Evolutionary conservation across 495 filamentous ascomycete genomes (phyloP).

Genomic region (Entonaema liquescens): DNA sequence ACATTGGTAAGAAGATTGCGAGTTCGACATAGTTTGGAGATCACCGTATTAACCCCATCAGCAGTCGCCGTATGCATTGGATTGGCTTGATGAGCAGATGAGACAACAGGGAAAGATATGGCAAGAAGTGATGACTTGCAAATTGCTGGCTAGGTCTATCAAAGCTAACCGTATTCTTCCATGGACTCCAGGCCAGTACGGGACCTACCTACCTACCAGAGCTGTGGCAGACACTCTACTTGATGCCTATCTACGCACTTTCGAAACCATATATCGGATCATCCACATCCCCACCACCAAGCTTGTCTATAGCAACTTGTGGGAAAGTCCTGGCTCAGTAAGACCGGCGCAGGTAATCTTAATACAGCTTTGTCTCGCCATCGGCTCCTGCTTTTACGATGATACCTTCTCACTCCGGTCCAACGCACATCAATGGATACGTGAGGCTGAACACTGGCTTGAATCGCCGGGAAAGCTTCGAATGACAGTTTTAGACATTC

Average conservation of each 20-base stretch:
- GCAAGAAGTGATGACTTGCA: slow-evolving; percentile 50
- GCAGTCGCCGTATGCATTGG: slow-evolving; percentile 21
- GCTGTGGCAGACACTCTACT: slow-evolving; percentile 55
- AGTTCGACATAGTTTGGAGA: background rate
- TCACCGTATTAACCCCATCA: background rate
- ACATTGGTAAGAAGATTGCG: slow-evolving; percentile 18
- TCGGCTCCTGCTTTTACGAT: slow-evolving; percentile 64
- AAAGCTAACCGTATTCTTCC: slow-evolving; percentile 50
- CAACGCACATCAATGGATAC: slow-evolving; percentile 65
- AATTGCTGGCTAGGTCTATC: slow-evolving; percentile 55
- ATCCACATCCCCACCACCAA: slow-evolving; percentile 59
- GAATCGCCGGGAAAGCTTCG: slow-evolving; percentile 62
- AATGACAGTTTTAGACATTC: slow-evolving; percentile 60
- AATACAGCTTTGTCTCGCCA: slow-evolving; percentile 67
- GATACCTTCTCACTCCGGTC: slow-evolving; percentile 54
- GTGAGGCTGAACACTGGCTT: slow-evolving; percentile 69
- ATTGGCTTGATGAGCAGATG: slow-evolving; percentile 31
- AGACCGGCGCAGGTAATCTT: slow-evolving; percentile 59
- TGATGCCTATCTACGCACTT: slow-evolving; percentile 58
- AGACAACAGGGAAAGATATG: slow-evolving; percentile 32
- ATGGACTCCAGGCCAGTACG: slow-evolving; percentile 42
- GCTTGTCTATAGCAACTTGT: slow-evolving; percentile 54
- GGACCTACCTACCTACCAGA: slow-evolving; percentile 44
- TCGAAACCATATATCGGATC: slow-evolving; percentile 63
- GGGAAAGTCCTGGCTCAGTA: slow-evolving; percentile 34